Evolutionary conservation across 2,329 filamentous ascomycete species (phyloP), one percentile per base, ranked within the genome.

Genomic region (Xylaria multiplex): DNA sequence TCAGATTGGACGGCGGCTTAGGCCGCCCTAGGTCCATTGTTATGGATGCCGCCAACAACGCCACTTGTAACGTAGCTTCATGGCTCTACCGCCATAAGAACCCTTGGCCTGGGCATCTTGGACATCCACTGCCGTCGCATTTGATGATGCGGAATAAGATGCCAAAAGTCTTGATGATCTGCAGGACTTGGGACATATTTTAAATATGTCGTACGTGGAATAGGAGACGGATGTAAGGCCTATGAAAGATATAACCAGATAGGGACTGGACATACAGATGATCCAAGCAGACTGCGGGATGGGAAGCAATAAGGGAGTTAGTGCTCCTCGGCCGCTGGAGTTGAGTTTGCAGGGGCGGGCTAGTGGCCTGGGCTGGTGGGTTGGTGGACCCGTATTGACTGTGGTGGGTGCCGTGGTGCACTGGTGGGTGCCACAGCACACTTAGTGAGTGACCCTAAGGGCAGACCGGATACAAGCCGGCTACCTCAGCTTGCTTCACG

Each of bases 1-100:
- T 30, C 42, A 46, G 49, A 49, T 48, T 52, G 13, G 13, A 40
- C 13, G 37, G 37, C 11, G 11, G 37, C 37, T 13, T 40, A 14
- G 37, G 37, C 37, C 11, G 37, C 37, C 37, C 11, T 5, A 40
- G 9, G 11, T 40, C 37, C 4, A 14, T 40, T 5, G 37, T 40
- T 14, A 40, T 55, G 54, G 32, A 54, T 22, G 45, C 50, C 27
- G 45, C 50, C 40, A 54, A 43, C 56, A 63, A 19, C 53, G 66
- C 64, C 64, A 66, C 64, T 52, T 61, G 66, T 66, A 68, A 68
- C 66, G 56, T 66, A 68, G 37, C 66, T 61, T 59, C 35, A 65
- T 27, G 43, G 57, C 50, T 14, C 32, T 24, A 22, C 35, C 6
- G 32, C 43, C 58, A 62, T 22, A 19, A 32, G n/a, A 30, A 24